phyloP scores from a whole-genome alignment of 768 basidiomycete genomes.

The Mrakia gelida region DNA sequence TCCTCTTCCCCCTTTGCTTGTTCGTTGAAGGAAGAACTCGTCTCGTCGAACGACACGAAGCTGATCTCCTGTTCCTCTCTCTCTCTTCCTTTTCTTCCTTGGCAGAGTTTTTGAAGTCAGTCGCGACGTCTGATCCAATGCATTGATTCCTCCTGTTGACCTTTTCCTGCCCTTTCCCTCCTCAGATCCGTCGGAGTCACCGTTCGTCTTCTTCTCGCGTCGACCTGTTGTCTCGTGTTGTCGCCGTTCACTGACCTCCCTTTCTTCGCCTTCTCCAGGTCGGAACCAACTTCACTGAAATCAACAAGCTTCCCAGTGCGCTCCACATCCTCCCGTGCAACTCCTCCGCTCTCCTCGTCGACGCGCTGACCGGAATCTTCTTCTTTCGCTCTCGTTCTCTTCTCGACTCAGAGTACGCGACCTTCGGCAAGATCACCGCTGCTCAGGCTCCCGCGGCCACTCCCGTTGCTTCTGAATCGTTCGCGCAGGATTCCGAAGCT shows the following conservation, averaged over 20 bases:
- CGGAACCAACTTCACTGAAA: not conserved
- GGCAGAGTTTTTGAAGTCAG: not conserved
- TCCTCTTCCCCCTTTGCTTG: not conserved
- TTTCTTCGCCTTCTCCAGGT: not conserved
- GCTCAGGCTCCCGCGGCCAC: not conserved
- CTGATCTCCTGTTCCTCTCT: not conserved
- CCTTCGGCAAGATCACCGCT: not conserved
- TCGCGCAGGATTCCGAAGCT: not conserved
- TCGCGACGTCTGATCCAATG: not conserved
- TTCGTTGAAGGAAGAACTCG: too few species aligned
- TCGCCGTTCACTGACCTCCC: not conserved
- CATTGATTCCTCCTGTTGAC: too few species aligned
- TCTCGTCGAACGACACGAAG: too few species aligned
- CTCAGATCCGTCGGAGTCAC: constrained; percentile 1
- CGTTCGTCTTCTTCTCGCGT: not conserved
- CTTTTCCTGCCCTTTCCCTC: not conserved
- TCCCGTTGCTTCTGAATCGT: not conserved
- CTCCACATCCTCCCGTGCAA: too few species aligned
- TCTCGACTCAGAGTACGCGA: not conserved
- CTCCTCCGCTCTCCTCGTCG: not conserved
- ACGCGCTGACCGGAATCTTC: not conserved
- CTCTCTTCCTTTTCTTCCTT: not conserved
- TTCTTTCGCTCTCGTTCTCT: too few species aligned
- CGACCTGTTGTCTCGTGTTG: not conserved
- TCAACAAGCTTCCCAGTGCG: constrained; percentile 1